phyloP scores from a whole-genome alignment of 164 flowering plant genomes.

The Taxillus chinensis region DNA sequence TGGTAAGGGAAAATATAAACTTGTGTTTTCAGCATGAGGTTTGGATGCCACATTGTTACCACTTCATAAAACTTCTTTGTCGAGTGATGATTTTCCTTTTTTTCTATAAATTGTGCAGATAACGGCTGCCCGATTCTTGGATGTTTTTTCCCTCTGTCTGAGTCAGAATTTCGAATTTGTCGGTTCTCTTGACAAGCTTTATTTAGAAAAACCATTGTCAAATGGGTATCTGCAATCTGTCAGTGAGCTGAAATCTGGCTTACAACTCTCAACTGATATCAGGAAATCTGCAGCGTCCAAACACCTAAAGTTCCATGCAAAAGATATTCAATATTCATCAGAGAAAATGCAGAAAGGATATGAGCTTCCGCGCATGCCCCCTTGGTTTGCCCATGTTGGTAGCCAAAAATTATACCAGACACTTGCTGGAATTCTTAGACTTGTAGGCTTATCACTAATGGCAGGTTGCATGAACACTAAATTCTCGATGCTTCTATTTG shows the following conservation, averaged over 20 bases:
- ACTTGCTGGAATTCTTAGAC: slow-evolving; percentile 74
- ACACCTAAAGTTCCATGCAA: slow-evolving; percentile 13
- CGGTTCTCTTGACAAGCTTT: slow-evolving; percentile 69
- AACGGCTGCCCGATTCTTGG: slow-evolving; percentile 60
- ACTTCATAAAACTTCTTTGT: too few relatives aligned
- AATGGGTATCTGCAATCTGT: slow-evolving; percentile 68
- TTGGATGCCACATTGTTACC: background rate
- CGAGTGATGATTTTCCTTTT: too few relatives aligned
- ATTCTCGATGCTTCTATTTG: background rate
- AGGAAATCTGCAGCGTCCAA: slow-evolving; percentile 14
- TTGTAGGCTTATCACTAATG: slow-evolving; percentile 58
- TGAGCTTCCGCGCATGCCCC: slow-evolving; percentile 83
- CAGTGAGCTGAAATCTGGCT: slow-evolving; percentile 46
- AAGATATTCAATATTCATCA: slow-evolving; percentile 5
- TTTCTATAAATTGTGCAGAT: slow-evolving; percentile 26
- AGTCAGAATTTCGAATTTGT: slow-evolving; percentile 73
- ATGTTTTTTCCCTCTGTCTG: slow-evolving; percentile 49
- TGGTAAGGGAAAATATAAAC: too few relatives aligned
- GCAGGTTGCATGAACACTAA: slow-evolving; percentile 45
- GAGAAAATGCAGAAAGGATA: slow-evolving; percentile 18
- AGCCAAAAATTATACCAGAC: slow-evolving; percentile 56
- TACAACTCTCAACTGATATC: slow-evolving; percentile 8
- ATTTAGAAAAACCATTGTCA: slow-evolving; percentile 38
- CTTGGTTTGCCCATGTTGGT: slow-evolving; percentile 73
- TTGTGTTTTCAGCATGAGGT: background rate